Evolutionary conservation across 208 protist genomes (phyloP).

Genomic region (Acanthamoeba sp.): DNA sequence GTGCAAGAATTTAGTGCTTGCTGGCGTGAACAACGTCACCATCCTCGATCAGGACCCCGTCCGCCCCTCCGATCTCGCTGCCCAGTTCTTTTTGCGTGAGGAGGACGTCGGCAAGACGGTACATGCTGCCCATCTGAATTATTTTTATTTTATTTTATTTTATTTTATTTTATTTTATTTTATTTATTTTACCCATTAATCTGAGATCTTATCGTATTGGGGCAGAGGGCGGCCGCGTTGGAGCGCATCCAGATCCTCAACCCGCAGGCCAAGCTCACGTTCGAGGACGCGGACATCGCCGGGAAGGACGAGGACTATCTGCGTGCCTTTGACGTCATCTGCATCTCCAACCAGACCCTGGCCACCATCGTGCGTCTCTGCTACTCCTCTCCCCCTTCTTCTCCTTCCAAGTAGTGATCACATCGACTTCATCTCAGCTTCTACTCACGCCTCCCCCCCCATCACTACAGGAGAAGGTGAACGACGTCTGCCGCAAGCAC

Average conservation of each 20-base stretch:
- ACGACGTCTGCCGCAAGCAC: conserved; percentile 32
- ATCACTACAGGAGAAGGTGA: neutral
- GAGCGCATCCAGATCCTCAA: conserved; percentile 21
- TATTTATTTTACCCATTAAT: neutral
- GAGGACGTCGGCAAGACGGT: conserved; percentile 90
- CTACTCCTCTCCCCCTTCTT: neutral
- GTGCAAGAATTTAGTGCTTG: conserved; percentile 61
- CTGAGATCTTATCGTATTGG: neutral
- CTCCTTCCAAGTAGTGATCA: neutral
- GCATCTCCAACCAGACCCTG: neutral
- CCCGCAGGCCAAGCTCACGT: conserved; percentile 13
- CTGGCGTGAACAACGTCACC: conserved; percentile 53
- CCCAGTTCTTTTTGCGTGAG: conserved; percentile 93
- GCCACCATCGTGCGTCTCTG: conserved; percentile 17
- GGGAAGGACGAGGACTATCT: conserved; percentile 17
- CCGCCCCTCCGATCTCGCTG: neutral
- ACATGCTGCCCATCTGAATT: neutral
- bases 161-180: neutral
- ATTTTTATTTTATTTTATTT: neutral
- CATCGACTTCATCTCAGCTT: too few relatives aligned
- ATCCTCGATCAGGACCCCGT: conserved; percentile 1
- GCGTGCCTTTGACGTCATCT: conserved; percentile 5
- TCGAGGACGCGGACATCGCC: neutral
- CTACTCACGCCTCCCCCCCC: too few relatives aligned
- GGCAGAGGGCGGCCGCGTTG: neutral